phyloP scores from a whole-genome alignment of 164 flowering plant genomes.

The Akebia trifoliata region DNA sequence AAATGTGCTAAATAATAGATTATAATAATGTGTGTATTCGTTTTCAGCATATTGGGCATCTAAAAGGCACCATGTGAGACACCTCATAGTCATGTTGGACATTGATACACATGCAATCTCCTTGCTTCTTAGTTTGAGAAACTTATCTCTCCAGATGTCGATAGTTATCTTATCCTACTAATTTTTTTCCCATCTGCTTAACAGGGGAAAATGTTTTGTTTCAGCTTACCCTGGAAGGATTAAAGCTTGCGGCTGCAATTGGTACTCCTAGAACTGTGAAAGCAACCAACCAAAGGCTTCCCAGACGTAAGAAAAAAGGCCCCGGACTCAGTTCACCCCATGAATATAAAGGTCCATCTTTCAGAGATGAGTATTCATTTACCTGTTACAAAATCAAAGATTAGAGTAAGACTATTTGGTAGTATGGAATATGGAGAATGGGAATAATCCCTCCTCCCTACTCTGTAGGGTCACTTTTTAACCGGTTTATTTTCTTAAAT shows the following conservation, averaged over 20 bases:
- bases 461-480: too few relatives aligned
- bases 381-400: constrained; percentile 40
- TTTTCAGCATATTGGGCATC: too few relatives aligned
- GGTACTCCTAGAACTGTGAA: constrained; percentile 84
- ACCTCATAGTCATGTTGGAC: too few relatives aligned
- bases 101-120: too few relatives aligned
- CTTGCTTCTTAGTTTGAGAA: too few relatives aligned
- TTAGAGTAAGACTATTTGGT: neutral
- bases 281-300: constrained; percentile 77
- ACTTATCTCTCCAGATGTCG: too few relatives aligned
- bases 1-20: too few relatives aligned
- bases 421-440: neutral
- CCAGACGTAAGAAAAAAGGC: constrained; percentile 68
- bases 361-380: constrained; percentile 86
- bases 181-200: neutral
- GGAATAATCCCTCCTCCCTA: neutral
- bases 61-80: too few relatives aligned
- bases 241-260: constrained; percentile 92
- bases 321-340: constrained; percentile 89
- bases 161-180: neutral
- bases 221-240: constrained; percentile 70
- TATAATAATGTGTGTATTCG: too few relatives aligned
- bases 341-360: constrained; percentile 72
- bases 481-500: too few relatives aligned
- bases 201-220: constrained; percentile 1